Evolutionary conservation across 306 rosid species (phyloP).

Genomic region (Gleditsia sinensis): DNA sequence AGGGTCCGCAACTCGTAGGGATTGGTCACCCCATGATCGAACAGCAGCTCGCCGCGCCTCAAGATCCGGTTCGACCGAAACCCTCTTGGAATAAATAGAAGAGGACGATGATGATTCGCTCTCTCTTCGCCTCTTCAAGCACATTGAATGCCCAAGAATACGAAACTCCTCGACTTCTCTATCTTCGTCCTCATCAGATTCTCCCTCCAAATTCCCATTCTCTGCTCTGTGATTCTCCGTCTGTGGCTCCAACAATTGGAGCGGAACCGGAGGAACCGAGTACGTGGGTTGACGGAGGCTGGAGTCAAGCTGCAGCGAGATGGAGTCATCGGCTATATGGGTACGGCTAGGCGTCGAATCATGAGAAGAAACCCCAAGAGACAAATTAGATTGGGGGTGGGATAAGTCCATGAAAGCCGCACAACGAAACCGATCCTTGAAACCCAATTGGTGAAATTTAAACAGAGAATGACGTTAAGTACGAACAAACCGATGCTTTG

Average conservation of each 20-base stretch:
- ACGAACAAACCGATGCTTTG: not conserved
- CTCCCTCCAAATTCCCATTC: constrained; percentile 36
- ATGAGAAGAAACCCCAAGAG: constrained; percentile 68
- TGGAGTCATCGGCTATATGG: constrained; percentile 62
- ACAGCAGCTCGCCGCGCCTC: constrained; percentile 63
- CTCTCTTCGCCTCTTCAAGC: constrained; percentile 75
- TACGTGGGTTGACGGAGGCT: constrained; percentile 54
- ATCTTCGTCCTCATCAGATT: constrained; percentile 48
- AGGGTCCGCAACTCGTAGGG: constrained; percentile 68
- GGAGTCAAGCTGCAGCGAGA: constrained; percentile 70
- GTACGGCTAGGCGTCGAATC: constrained; percentile 61
- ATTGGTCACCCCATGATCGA: constrained; percentile 73
- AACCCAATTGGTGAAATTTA: not conserved
- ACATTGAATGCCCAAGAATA: constrained; percentile 87
- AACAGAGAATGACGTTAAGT: not conserved
- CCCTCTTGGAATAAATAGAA: constrained; percentile 39
- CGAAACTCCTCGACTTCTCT: constrained; percentile 78
- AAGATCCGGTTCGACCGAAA: constrained; percentile 51
- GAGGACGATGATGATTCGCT: constrained; percentile 59
- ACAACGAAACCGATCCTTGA: not conserved
- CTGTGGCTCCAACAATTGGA: constrained; percentile 75
- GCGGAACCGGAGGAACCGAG: constrained; percentile 59
- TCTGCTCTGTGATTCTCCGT: constrained; percentile 31
- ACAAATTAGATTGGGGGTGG: constrained; percentile 59
- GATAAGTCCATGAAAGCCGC: constrained; percentile 58